Evolutionary conservation across 495 filamentous ascomycete species (phyloP).

Genomic region (Penicillium canariense): DNA sequence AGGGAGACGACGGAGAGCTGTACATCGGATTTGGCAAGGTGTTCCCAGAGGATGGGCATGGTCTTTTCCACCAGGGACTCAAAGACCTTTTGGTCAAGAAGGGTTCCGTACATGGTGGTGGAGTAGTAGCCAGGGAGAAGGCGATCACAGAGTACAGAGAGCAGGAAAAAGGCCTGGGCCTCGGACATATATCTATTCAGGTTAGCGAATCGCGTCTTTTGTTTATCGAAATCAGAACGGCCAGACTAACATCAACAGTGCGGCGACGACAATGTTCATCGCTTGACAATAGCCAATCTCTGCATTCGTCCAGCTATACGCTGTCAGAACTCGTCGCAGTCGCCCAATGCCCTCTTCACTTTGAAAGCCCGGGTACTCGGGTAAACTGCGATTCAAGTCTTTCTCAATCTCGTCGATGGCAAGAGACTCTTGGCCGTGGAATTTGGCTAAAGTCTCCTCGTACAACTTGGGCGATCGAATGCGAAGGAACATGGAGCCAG

Average conservation of each 20-base stretch:
- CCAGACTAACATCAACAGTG: slow-evolving; percentile 73
- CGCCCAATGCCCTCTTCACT: slow-evolving; percentile 93
- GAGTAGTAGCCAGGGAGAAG: slow-evolving; percentile 96
- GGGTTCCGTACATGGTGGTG: slow-evolving; percentile 96
- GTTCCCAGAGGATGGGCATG: slow-evolving; percentile 98
- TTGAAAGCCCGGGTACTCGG: slow-evolving; percentile 96
- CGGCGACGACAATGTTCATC: slow-evolving; percentile 99
- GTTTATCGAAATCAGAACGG: background rate
- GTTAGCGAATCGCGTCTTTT: slow-evolving; percentile 27
- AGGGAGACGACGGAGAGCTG: slow-evolving; percentile 98
- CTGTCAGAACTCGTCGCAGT: slow-evolving; percentile 83
- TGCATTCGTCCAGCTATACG: slow-evolving; percentile 93
- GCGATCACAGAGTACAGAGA: slow-evolving; percentile 88
- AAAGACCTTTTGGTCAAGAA: slow-evolving; percentile 95
- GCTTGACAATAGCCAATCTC: slow-evolving; percentile 98
- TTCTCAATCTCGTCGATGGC: slow-evolving; percentile 99
- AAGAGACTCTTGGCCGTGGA: slow-evolving; percentile 76
- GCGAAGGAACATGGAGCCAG: slow-evolving; percentile 83
- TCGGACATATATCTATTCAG: slow-evolving; percentile 85
- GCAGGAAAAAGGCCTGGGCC: slow-evolving; percentile 89
- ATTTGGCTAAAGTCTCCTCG: slow-evolving; percentile 77
- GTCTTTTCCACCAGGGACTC: slow-evolving; percentile 96
- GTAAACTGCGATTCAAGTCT: slow-evolving; percentile 90
- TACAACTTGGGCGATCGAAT: slow-evolving; percentile 83
- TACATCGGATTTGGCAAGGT: slow-evolving; percentile 90